phyloP scores from a whole-genome alignment of 1,284 basidiomycete species.

The Tetrapyrgos nigripes region DNA sequence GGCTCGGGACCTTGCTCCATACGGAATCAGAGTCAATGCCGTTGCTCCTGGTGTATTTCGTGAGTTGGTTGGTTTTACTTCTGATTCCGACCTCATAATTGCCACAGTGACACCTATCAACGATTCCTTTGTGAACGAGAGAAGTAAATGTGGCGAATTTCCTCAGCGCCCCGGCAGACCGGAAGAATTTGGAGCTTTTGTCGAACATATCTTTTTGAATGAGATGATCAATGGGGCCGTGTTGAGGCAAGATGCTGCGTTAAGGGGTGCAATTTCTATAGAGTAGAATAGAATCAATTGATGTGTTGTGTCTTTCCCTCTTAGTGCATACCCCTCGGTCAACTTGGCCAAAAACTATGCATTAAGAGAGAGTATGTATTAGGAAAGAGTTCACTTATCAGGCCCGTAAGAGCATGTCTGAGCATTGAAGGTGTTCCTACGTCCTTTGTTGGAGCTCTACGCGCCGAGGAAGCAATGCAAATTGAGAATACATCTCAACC shows the following conservation, averaged over 20 bases:
- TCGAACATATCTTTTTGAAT: conserved; percentile 1
- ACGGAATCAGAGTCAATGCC: conserved; percentile 1
- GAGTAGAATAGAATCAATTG: too few species aligned
- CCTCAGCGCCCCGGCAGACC: neutral
- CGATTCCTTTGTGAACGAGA: neutral
- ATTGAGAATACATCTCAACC: too few species aligned
- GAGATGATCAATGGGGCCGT: conserved; percentile 3
- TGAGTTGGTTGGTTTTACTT: neutral
- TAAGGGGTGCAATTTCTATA: conserved; percentile 2
- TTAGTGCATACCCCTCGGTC: too few species aligned
- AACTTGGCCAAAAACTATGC: too few species aligned
- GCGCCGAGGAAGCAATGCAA: too few species aligned
- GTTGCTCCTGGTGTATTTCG: neutral
- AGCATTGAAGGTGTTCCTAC: too few species aligned
- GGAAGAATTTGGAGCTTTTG: neutral
- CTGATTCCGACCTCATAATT: too few species aligned
- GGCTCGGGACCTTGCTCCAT: conserved; percentile 4
- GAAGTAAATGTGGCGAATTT: neutral
- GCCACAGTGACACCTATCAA: conserved; percentile 3
- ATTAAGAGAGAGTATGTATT: too few species aligned
- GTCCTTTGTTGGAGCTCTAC: too few species aligned
- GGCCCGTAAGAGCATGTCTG: too few species aligned
- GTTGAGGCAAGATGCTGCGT: neutral
- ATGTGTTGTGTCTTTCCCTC: too few species aligned
- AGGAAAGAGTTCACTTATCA: too few species aligned